phyloP scores from a whole-genome alignment of 2,329 filamentous ascomycete genomes.

The Trichoderma semiorbis region DNA sequence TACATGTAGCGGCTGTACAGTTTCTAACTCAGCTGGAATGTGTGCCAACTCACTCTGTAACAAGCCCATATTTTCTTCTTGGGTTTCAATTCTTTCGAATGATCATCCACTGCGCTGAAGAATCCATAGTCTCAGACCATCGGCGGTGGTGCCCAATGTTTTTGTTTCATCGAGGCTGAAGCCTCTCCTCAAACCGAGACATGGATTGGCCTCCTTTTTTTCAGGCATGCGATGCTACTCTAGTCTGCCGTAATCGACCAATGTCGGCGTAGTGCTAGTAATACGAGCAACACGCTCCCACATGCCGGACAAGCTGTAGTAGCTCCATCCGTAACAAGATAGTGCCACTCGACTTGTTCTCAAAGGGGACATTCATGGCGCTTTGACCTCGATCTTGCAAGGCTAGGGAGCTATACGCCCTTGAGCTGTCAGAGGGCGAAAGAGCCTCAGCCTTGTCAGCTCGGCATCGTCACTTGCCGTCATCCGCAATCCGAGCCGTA shows the following conservation, averaged over 20 bases:
- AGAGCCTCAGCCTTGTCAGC: constrained; percentile 1
- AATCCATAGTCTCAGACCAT: background rate
- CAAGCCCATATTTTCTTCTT: background rate
- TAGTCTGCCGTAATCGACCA: constrained; percentile 10
- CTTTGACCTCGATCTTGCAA: background rate
- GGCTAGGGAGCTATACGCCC: background rate
- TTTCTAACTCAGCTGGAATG: background rate
- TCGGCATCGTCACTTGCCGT: background rate
- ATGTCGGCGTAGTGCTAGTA: background rate
- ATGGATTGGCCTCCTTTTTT: constrained; percentile 13
- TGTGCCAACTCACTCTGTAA: background rate
- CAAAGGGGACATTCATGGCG: background rate
- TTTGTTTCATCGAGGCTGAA: constrained; percentile 5
- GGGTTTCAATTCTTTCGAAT: too few species aligned
- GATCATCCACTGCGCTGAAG: background rate
- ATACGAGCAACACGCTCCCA: constrained; percentile 2
- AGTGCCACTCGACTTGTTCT: background rate
- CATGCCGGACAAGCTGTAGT: background rate
- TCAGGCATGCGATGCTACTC: constrained; percentile 11
- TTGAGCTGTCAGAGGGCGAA: background rate
- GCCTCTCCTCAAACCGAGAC: constrained; percentile 3
- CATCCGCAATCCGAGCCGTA: background rate
- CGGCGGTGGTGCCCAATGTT: background rate
- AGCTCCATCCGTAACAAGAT: background rate
- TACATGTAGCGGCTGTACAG: background rate